A percentile compares a stretch with the other conserved stretches of the same genome.
These are phyloP conservation scores for Aspergillus tubingensis DNA, from an alignment of 2,329 filamentous ascomycete genomes.

Conservation along the genomic window DNA sequence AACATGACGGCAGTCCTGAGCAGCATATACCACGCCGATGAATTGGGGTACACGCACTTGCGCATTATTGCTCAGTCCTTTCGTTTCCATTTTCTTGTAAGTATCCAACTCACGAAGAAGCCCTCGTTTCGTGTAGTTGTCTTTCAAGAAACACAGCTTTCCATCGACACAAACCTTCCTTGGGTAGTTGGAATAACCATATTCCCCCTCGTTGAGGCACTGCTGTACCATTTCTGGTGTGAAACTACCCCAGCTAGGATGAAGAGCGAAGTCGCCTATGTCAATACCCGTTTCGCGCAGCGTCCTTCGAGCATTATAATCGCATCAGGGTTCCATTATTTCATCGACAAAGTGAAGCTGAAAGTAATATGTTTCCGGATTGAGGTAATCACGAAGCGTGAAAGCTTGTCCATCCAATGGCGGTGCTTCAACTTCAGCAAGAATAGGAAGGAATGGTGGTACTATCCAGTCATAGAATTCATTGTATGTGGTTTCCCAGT, in stretches of 20 bases:
- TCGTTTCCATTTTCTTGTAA: background rate
- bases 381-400: background rate
- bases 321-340: background rate
- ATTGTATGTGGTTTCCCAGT: background rate
- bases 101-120: background rate
- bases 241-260: background rate
- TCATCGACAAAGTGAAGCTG: background rate
- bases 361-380: background rate
- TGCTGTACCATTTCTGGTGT: background rate
- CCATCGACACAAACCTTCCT: background rate
- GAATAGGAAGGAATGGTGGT: background rate
- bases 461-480: background rate
- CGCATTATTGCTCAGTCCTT: background rate
- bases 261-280: background rate
- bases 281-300: background rate
- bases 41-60: background rate
- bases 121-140: background rate
- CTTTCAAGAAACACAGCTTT: background rate
- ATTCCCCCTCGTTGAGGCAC: background rate
- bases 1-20: background rate
- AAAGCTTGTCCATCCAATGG: background rate
- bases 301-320: background rate
- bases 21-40: background rate
- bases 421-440: background rate
- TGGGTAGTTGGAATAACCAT: background rate